Conservation (phyloP, 2,329 filamentous ascomycete genomes). For the Colletotrichum tanaceti region DNA sequence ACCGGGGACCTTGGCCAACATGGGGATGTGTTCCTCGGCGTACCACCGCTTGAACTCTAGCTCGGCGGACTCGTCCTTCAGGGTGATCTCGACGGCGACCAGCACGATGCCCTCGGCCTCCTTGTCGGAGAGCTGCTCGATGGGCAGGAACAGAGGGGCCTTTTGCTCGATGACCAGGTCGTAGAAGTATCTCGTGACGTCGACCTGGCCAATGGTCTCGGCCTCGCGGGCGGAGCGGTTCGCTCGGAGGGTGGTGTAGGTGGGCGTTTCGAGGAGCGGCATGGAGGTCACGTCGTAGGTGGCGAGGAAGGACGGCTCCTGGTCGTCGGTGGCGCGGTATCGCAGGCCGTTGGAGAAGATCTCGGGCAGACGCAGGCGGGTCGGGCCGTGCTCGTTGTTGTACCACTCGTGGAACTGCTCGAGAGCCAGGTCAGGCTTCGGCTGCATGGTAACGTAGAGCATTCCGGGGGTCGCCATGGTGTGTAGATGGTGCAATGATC, state of each 20-base stretch:
- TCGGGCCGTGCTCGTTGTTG: constrained; percentile 91
- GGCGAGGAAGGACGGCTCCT: constrained; percentile 78
- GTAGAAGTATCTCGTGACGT: constrained; percentile 77
- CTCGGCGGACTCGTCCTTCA: constrained; percentile 63
- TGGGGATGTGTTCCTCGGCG: constrained; percentile 76
- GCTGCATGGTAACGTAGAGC: constrained; percentile 89
- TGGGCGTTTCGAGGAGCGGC: constrained; percentile 73
- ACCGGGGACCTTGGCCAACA: constrained; percentile 79
- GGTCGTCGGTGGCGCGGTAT: constrained; percentile 75
- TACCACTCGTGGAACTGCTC: constrained; percentile 92
- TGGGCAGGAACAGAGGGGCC: constrained; percentile 65
- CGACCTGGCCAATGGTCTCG: constrained; percentile 65
- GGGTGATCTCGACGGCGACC: constrained; percentile 69
- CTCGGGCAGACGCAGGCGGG: constrained; percentile 79
- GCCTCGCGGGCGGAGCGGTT: constrained; percentile 66
- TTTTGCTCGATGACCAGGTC: constrained; percentile 71
- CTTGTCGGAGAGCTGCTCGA: constrained; percentile 70
- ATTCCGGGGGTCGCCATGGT: constrained; percentile 68
- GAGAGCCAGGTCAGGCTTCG: constrained; percentile 71
- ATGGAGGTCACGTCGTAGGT: constrained; percentile 85
- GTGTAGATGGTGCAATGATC: constrained; percentile 10
- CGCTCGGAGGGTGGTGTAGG: constrained; percentile 75
- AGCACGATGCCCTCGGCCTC: constrained; percentile 71
- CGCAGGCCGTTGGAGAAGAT: constrained; percentile 82
- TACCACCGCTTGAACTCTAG: constrained; percentile 76